These are phyloP conservation scores for Tillandsia fasciculata DNA, from an alignment of 176 grass and related monocot genomes.

Conservation along the genomic window DNA sequence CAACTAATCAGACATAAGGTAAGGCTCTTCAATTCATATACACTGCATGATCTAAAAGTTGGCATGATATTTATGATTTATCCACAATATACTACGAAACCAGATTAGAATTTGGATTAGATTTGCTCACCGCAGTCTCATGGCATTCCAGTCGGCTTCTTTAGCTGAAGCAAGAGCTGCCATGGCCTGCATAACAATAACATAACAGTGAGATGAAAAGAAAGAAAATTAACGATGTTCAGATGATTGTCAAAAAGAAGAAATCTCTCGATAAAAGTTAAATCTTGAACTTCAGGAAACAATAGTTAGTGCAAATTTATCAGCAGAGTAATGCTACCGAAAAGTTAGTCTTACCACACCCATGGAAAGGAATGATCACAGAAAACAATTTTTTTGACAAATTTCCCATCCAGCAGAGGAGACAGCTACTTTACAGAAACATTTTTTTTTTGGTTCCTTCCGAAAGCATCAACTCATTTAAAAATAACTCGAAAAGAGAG, in stretches of 20 bases:
- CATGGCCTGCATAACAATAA: slow-evolving; percentile 58
- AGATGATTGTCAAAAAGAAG: background rate
- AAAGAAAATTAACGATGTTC: background rate
- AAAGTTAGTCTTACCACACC: background rate
- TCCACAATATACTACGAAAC: background rate
- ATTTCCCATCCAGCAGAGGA: background rate
- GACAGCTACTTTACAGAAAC: background rate
- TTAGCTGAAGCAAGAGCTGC: slow-evolving; percentile 94
- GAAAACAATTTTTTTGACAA: background rate
- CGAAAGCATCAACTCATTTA: background rate
- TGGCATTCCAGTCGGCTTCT: slow-evolving; percentile 78
- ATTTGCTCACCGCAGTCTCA: slow-evolving; percentile 63
- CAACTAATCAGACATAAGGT: background rate
- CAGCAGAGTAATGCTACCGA: background rate
- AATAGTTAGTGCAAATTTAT: background rate
- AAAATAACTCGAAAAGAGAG: background rate
- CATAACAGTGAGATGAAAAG: background rate
- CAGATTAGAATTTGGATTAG: slow-evolving; percentile 3
- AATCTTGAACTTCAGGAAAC: background rate
- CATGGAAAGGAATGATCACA: background rate
- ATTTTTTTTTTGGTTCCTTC: background rate
- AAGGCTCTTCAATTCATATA: background rate
- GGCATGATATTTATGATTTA: background rate
- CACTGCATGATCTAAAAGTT: background rate
- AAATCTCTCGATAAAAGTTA: background rate